These are phyloP conservation scores for Pisolithus microcarpus DNA, from an alignment of 768 basidiomycete genomes.

Conservation along the genomic window DNA sequence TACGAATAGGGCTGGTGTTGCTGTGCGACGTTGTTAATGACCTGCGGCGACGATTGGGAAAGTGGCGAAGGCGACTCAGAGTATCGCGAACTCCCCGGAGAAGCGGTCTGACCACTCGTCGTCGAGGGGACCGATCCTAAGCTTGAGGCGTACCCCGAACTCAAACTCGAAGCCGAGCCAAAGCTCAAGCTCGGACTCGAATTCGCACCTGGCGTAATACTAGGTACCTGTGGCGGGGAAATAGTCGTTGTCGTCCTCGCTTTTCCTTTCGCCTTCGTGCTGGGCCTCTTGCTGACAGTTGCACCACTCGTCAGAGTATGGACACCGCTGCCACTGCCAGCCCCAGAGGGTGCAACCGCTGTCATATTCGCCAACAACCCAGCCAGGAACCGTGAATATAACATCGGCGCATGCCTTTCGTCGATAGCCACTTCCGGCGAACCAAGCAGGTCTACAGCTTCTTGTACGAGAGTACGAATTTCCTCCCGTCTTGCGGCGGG, in stretches of 20 bases:
- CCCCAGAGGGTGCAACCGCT: slow-evolving; percentile 19
- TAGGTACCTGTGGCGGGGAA: neutral
- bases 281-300: slow-evolving; percentile 13
- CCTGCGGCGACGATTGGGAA: slow-evolving; percentile 21
- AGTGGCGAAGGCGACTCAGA: slow-evolving; percentile 35
- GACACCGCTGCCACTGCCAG: slow-evolving; percentile 1
- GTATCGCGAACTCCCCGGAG: slow-evolving; percentile 18
- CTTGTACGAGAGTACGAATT: slow-evolving; percentile 57
- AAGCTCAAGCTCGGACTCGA: slow-evolving; percentile 1
- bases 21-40: slow-evolving; percentile 35
- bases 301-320: slow-evolving; percentile 5
- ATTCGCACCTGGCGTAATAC: neutral
- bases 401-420: slow-evolving; percentile 71
- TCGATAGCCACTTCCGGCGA: slow-evolving; percentile 71
- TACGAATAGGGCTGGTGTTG: slow-evolving; percentile 19
- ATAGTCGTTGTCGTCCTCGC: slow-evolving; percentile 4
- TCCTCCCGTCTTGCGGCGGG: slow-evolving; percentile 50
- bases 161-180: slow-evolving; percentile 4
- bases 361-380: slow-evolving; percentile 59
- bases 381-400: slow-evolving; percentile 74
- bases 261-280: slow-evolving; percentile 11
- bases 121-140: neutral
- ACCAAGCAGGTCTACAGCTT: slow-evolving; percentile 58
- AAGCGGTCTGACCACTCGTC: slow-evolving; percentile 2
- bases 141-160: neutral